phyloP scores from a whole-genome alignment of 139 green algal genomes.

The Yamagishiella unicocca region DNA sequence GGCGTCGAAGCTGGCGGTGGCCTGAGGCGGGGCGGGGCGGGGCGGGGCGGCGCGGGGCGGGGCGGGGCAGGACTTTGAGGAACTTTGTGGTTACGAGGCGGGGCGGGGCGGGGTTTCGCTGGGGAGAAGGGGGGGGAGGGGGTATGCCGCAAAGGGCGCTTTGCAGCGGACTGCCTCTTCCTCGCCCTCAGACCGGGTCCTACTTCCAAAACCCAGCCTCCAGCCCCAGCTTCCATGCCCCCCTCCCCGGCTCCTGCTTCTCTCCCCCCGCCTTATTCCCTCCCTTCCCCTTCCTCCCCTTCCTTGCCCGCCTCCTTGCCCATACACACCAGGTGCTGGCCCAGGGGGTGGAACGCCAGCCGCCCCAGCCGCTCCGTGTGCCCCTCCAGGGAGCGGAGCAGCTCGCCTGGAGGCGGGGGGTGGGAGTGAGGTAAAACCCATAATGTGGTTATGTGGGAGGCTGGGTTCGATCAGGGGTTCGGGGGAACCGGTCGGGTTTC shows the following conservation, averaged over 20 bases:
- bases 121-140: neutral
- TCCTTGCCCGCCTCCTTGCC: neutral
- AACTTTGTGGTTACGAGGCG: too few relatives aligned
- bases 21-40: constrained; percentile 40
- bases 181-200: too few relatives aligned
- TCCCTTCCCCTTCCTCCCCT: neutral
- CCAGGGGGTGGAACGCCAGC: constrained; percentile 93
- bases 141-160: too few relatives aligned
- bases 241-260: neutral
- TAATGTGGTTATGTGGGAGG: too few relatives aligned
- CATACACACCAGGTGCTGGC: constrained; percentile 78
- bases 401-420: constrained; percentile 49
- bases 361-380: constrained; percentile 90
- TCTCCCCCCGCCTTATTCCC: neutral
- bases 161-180: too few relatives aligned
- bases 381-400: constrained; percentile 78
- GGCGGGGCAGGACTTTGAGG: neutral
- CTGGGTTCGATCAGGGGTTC: too few relatives aligned
- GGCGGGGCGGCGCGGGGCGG: neutral
- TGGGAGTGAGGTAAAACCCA: neutral
- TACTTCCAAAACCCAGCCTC: too few relatives aligned
- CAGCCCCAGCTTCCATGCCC: neutral
- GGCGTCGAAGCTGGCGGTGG: constrained; percentile 90
- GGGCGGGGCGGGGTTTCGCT: too few relatives aligned
- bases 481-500: neutral